Evolutionary conservation across 2,329 filamentous ascomycete genomes (phyloP).

Genomic region (Microcyclosporella mali): DNA sequence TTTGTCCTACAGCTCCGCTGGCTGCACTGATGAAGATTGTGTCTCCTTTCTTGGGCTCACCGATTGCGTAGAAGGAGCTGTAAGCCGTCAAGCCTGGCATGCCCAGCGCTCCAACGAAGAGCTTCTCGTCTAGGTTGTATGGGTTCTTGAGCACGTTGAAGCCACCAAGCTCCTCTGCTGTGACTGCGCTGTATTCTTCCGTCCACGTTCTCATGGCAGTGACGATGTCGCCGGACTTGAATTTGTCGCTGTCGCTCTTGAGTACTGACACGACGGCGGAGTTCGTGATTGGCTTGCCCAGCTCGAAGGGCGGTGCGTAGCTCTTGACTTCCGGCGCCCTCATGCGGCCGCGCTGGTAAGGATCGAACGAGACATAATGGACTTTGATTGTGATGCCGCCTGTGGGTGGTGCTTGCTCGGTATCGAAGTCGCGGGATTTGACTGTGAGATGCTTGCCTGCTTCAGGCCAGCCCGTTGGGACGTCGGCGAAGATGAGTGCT

Average conservation of each 20-base stretch:
- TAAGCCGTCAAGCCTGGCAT: constrained; percentile 76
- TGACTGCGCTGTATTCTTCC: constrained; percentile 59
- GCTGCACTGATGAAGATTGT: constrained; percentile 79
- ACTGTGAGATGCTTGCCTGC: constrained; percentile 63
- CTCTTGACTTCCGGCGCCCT: constrained; percentile 55
- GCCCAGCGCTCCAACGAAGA: constrained; percentile 70
- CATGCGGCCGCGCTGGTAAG: constrained; percentile 79
- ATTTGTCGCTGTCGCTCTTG: constrained; percentile 59
- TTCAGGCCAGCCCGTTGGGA: constrained; percentile 61
- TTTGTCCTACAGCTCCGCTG: constrained; percentile 72
- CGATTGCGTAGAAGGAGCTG: constrained; percentile 67
- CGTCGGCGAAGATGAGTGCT: constrained; percentile 64
- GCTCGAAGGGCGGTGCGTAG: constrained; percentile 62
- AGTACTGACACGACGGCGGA: constrained; percentile 61
- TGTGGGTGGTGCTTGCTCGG: constrained; percentile 51
- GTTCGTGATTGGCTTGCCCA: constrained; percentile 61
- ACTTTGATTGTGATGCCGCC: constrained; percentile 66
- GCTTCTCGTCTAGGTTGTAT: constrained; percentile 56
- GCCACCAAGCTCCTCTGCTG: constrained; percentile 40
- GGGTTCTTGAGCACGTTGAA: constrained; percentile 60
- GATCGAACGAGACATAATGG: constrained; percentile 72
- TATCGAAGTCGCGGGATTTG: constrained; percentile 63
- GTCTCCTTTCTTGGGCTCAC: constrained; percentile 67
- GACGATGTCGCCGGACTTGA: constrained; percentile 62
- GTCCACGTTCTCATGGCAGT: constrained; percentile 35